These are phyloP conservation scores for Sideroxylon spinosum DNA, from an alignment of 179 eudicot genomes.

Conservation along the genomic window DNA sequence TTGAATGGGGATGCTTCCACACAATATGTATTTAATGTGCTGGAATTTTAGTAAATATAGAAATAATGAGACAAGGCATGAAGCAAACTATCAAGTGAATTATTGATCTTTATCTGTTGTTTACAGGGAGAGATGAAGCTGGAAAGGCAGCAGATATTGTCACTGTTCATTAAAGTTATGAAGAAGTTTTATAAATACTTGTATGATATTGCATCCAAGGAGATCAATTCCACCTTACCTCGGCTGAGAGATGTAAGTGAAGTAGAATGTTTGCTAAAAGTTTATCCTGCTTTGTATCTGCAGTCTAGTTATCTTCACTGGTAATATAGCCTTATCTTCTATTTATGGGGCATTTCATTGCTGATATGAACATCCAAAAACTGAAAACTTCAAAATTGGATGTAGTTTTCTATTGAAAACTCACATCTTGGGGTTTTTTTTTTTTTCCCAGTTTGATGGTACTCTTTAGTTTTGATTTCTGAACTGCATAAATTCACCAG, in stretches of 20 bases:
- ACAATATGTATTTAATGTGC: not conserved
- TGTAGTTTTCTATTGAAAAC: too few relatives aligned
- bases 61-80: not conserved
- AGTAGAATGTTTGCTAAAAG: constrained; percentile 2
- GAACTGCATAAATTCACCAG: not conserved
- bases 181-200: constrained; percentile 70
- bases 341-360: not conserved
- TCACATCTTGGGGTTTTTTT: too few relatives aligned
- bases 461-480: not conserved
- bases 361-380: not conserved
- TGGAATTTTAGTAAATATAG: not conserved
- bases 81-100: not conserved
- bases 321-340: not conserved
- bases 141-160: constrained; percentile 72
- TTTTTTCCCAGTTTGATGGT: not conserved
- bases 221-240: constrained; percentile 49
- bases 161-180: constrained; percentile 64
- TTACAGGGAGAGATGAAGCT: constrained; percentile 69
- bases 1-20: not conserved
- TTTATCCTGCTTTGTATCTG: not conserved
- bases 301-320: constrained; percentile 3
- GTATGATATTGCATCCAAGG: constrained; percentile 48
- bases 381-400: not conserved
- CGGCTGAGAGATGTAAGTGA: constrained; percentile 61
- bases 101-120: constrained; percentile 6